These are phyloP conservation scores for Ceratocystis variospora DNA, from an alignment of 2,329 filamentous ascomycete genomes.

Conservation along the genomic window DNA sequence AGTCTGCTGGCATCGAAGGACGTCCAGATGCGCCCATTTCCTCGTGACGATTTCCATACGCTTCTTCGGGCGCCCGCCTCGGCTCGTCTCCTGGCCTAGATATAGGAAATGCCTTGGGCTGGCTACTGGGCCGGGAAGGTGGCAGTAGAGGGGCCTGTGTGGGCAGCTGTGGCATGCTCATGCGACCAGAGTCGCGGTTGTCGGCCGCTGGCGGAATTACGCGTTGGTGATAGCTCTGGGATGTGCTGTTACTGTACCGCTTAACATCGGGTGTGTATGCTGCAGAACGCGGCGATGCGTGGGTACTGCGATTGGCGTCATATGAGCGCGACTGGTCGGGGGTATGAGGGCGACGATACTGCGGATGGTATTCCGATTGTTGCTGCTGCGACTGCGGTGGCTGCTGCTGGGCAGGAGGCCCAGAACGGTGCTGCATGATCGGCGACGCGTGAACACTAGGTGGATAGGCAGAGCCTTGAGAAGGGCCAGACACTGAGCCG, in stretches of 20 bases:
- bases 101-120: constrained; percentile 37
- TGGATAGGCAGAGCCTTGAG: constrained; percentile 34
- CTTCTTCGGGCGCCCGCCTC: constrained; percentile 33
- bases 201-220: constrained; percentile 35
- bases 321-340: constrained; percentile 53
- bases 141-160: constrained; percentile 24
- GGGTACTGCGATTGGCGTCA: constrained; percentile 33
- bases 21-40: constrained; percentile 23
- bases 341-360: constrained; percentile 53
- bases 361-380: constrained; percentile 41
- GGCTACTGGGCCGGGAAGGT: constrained; percentile 39
- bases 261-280: constrained; percentile 44
- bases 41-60: constrained; percentile 40
- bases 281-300: constrained; percentile 35
- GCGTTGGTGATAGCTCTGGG: constrained; percentile 40
- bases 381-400: constrained; percentile 1
- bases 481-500: constrained; percentile 29
- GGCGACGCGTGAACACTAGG: constrained; percentile 41
- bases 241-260: constrained; percentile 39
- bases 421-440: constrained; percentile 32
- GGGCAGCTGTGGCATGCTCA: constrained; percentile 13
- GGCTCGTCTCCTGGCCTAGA: constrained; percentile 29
- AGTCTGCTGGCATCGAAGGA: constrained; percentile 31
- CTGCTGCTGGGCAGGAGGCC: constrained; percentile 1
- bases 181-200: constrained; percentile 28